Evolutionary conservation across 2,329 filamentous ascomycete species (phyloP), one percentile per base, ranked within the genome.

Genomic region (Colletotrichum sp.): DNA sequence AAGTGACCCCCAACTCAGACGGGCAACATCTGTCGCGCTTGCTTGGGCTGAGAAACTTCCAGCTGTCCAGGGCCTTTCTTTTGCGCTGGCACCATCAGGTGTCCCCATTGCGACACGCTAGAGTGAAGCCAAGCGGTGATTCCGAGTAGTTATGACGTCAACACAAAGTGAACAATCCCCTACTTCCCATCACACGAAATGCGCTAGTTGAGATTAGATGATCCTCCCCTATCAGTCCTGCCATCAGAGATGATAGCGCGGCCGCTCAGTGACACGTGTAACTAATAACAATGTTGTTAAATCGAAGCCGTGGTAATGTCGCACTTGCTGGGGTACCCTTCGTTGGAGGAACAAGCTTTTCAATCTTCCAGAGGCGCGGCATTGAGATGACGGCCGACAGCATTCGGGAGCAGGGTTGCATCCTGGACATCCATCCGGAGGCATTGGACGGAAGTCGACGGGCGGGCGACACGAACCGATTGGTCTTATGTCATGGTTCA

Each of bases 131-230:
- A 34, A 59, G 57, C 39, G 30, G 39, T 67, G 24, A 63, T 68
- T 68, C 39, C 15, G 55, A 30, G 44, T 5, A 21, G 28, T 16
- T 52, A 74, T 76, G 74, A 76, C 74, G 70, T 76, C 74, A 74
- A 73, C 34, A 60, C 24, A 10, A 30, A 66, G 34, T 66, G 68
- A 36, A 62, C 15, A 57, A 64, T 73, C 64, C 64, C 70, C 72
- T 74, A 44, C 64, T 69, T 69, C 36, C 59, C 44, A 69, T 26
- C 59, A 71, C 34, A 76, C 64, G 28, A 59, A 60, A 49, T 59
- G 44, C 73, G 73, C 70, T 76, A 76, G 39, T 26, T 67, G 62
- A 63, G 68, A 72, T 75, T 64, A 55, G 68, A 72, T 21, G 70
- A 65, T 62, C 44, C 44, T 52, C 39, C 28, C 57, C 49, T 30